Evolutionary conservation across 1,284 basidiomycete genomes (phyloP).

Genomic region (Spongispora temasekensis): DNA sequence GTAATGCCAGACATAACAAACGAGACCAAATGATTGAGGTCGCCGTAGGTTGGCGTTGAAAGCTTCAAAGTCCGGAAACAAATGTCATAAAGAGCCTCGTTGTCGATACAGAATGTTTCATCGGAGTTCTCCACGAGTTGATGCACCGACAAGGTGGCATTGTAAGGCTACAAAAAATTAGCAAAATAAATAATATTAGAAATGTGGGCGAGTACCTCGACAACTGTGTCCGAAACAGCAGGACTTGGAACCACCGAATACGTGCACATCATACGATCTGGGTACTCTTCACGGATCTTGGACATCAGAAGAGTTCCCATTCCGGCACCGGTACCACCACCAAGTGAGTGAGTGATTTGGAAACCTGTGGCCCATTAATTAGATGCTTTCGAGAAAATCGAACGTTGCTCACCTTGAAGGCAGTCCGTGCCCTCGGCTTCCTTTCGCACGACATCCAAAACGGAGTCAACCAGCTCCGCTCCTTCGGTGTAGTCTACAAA

Average conservation of each 20-base stretch:
- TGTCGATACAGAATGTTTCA: constrained; percentile 96
- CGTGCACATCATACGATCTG: constrained; percentile 97
- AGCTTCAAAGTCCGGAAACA: constrained; percentile 97
- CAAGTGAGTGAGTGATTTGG: constrained; percentile 96
- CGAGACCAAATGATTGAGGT: constrained; percentile 96
- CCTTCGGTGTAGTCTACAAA: constrained; percentile 87
- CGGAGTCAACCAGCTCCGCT: constrained; percentile 93
- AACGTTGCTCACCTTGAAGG: constrained; percentile 70
- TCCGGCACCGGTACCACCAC: constrained; percentile 95
- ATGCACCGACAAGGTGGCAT: constrained; percentile 92
- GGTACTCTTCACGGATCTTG: constrained; percentile 93
- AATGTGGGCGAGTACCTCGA: constrained; percentile 59
- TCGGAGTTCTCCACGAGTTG: constrained; percentile 97
- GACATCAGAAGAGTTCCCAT: constrained; percentile 90
- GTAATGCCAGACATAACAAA: constrained; percentile 99
- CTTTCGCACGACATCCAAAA: constrained; percentile 87
- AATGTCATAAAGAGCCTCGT: constrained; percentile 98
- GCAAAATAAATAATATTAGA: not conserved
- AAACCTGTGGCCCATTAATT: constrained; percentile 57
- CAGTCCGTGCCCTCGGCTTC: constrained; percentile 92
- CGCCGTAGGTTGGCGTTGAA: constrained; percentile 91
- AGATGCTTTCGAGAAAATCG: not conserved
- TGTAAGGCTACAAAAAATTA: constrained; percentile 70
- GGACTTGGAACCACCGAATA: constrained; percentile 96
- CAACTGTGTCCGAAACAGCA: constrained; percentile 97